Percentiles rank a stretch among this genome's conserved stretches.
phyloP scores from a whole-genome alignment of 495 filamentous ascomycete genomes.

The Penicillium cosmopolitanum region DNA sequence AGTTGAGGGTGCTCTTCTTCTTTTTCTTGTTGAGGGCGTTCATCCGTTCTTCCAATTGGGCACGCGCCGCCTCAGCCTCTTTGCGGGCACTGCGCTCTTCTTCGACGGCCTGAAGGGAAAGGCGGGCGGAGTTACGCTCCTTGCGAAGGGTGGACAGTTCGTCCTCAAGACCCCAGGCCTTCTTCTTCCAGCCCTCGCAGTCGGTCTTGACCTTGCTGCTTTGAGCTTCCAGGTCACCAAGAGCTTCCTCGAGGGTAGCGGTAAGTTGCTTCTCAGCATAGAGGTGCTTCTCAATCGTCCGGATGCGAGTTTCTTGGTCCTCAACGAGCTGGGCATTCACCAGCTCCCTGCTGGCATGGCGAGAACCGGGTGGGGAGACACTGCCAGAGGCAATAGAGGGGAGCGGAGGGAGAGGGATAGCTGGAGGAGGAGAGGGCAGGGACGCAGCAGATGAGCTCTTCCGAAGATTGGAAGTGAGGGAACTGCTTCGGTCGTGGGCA shows the following conservation, averaged over 20 bases:
- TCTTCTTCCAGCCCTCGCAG: constrained; percentile 86
- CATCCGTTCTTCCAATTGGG: constrained; percentile 92
- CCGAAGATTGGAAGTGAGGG: constrained; percentile 74
- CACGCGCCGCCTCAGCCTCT: constrained; percentile 85
- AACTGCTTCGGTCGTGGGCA: constrained; percentile 72
- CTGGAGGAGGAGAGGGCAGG: constrained; percentile 92
- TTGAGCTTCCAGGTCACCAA: constrained; percentile 88
- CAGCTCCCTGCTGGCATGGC: constrained; percentile 83
- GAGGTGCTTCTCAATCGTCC: constrained; percentile 95
- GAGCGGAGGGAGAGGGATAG: constrained; percentile 80
- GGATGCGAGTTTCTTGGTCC: constrained; percentile 92
- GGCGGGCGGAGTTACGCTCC: constrained; percentile 69
- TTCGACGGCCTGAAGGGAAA: constrained; percentile 89
- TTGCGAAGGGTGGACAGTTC: constrained; percentile 76
- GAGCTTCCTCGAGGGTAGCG: constrained; percentile 88
- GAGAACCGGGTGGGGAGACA: constrained; percentile 53
- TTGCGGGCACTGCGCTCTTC: constrained; percentile 86
- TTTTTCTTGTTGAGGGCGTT: constrained; percentile 86
- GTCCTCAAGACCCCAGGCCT: constrained; percentile 73
- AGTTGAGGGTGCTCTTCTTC: constrained; percentile 96
- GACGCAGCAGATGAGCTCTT: constrained; percentile 84
- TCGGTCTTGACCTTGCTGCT: constrained; percentile 84
- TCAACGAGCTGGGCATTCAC: constrained; percentile 67
- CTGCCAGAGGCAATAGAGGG: constrained; percentile 48
- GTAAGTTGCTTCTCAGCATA: constrained; percentile 96